Base-by-base conservation (phyloP, 2,329 filamentous ascomycete genomes). In the Diaporthe helianthi region DNA sequence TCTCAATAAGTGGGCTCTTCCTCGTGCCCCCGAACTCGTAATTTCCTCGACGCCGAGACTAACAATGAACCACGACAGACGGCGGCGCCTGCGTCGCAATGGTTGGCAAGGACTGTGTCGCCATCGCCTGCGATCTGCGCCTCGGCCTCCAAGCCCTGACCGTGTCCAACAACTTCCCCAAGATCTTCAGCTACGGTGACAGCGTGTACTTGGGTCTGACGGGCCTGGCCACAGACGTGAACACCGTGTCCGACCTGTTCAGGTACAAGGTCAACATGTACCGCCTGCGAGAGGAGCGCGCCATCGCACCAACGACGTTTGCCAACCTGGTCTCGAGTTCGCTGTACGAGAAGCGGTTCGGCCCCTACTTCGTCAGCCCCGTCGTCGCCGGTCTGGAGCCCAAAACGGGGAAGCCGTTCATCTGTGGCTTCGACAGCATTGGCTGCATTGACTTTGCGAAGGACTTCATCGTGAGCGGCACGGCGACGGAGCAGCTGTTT, bases 241-340 rank as follows among this genome's bases (percentile, higher is more conserved):
- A 89, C 73, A 98, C 95, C 75, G 95, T 99, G 75, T 92, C 91
- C 76, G 95, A 99, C 83, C 91, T 98, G 75, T 97, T 99, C 89
- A 94, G 96, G 79, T 98, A 97, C 90, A 99, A 99, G 88, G 93
- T 97, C 82, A 99, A 99, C 89, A 97, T 99, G 93, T 99, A 99
- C 89, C 93, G 96, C 74, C 89, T 99, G 78, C 93, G 96, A 78
- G 96, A 99, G 87, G 96, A 99, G 87, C 94, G 96, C 79, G 88
- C 94, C 85, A 98, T 99, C 82, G 91, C 93, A 68, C 96, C 96
- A 54, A 89, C 92, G 80, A 99, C 96, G 70, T 94, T 99, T 83
- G 94, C 96, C 81, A 98, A 99, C 86, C 89, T 99, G 74, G 94
- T 99, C 77, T 93, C 90, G 77, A 93, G 89, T 75, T 92, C 90